Evolutionary conservation across 2,329 filamentous ascomycete genomes (phyloP).

Genomic region (Setomelanomma holmii): DNA sequence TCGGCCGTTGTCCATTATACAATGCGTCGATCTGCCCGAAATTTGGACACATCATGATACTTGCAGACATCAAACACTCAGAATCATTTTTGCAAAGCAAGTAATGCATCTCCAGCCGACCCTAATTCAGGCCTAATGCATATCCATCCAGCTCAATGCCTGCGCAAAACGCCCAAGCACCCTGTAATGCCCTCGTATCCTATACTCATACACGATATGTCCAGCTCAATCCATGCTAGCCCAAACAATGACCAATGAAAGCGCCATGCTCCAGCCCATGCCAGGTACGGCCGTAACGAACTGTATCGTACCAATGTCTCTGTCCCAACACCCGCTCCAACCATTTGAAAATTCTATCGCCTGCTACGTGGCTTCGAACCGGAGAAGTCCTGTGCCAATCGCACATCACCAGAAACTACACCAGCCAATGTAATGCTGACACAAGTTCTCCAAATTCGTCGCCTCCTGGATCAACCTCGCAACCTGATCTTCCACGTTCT

Average conservation of each 20-base stretch:
- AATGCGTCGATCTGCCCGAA: too few relatives aligned
- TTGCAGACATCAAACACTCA: too few relatives aligned
- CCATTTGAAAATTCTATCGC: too few relatives aligned
- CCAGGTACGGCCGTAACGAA: too few relatives aligned
- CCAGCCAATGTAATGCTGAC: conserved; percentile 99
- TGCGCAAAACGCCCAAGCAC: neutral
- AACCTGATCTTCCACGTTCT: conserved; percentile 86
- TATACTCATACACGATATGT: neutral
- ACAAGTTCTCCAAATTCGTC: conserved; percentile 95
- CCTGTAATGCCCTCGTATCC: neutral
- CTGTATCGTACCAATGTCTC: too few relatives aligned
- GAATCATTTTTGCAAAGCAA: neutral
- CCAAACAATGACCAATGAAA: neutral
- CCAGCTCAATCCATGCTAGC: neutral
- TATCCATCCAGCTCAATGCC: neutral
- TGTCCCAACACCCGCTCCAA: neutral
- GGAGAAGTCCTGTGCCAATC: neutral
- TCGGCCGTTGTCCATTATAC: too few relatives aligned
- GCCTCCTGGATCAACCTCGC: conserved; percentile 94
- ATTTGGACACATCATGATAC: too few relatives aligned
- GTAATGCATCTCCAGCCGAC: neutral
- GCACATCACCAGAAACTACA: conserved; percentile 87
- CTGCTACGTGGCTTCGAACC: too few relatives aligned
- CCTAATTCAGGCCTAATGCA: neutral
- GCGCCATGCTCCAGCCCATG: neutral